Conservation (phyloP, 2,329 filamentous ascomycete genomes). For the Calycina herbarum region DNA sequence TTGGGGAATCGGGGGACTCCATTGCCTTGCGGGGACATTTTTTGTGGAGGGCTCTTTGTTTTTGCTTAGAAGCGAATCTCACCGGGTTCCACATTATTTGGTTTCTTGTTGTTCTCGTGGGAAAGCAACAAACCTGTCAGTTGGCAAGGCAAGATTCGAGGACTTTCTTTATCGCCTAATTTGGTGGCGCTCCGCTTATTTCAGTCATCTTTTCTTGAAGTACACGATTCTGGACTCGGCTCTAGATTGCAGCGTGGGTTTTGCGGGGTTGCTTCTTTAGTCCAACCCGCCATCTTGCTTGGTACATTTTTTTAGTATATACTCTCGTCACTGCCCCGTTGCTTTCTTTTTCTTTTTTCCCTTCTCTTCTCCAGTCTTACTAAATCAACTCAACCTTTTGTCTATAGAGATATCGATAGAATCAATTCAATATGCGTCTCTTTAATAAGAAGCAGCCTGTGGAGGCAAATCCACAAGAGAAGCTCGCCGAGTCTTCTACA, state of each 20-base stretch:
- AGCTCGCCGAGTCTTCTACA: background rate
- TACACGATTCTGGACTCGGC: background rate
- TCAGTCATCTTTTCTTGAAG: background rate
- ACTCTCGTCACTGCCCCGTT: background rate
- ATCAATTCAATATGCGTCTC: slow-evolving; percentile 10
- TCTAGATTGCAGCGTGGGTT: background rate
- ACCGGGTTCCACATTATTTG: background rate
- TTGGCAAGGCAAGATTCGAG: background rate
- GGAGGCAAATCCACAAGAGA: background rate
- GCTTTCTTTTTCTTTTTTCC: background rate
- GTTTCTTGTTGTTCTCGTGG: background rate
- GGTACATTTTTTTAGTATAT: slow-evolving; percentile 1
- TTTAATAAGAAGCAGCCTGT: slow-evolving; percentile 5
- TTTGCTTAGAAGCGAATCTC: background rate
- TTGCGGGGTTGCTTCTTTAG: background rate
- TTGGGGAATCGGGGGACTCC: too few species aligned
- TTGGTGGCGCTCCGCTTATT: background rate
- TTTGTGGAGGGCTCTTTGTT: background rate
- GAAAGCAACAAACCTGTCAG: background rate
- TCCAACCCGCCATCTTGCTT: background rate
- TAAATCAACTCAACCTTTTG: background rate
- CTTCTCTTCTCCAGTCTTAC: background rate
- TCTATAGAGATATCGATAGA: background rate
- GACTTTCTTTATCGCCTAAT: background rate
- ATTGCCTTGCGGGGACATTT: too few species aligned